phyloP scores from a whole-genome alignment of 805 yeast genomes.

The Candida nanaspora region DNA sequence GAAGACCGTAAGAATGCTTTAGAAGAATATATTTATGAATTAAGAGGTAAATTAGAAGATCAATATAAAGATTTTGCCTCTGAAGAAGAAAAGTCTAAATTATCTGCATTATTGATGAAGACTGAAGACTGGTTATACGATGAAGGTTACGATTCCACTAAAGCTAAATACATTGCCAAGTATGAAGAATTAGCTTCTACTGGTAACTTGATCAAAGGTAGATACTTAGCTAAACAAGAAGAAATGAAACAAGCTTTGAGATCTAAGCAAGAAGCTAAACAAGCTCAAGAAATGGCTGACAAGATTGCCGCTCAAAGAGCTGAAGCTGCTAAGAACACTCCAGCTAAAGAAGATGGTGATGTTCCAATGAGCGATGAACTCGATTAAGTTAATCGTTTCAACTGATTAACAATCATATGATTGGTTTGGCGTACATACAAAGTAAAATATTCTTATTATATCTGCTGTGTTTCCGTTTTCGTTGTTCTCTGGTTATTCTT shows the following conservation, averaged over 20 bases:
- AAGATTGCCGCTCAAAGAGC: slow-evolving; percentile 75
- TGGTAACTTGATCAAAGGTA: slow-evolving; percentile 93
- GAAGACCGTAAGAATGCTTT: slow-evolving; percentile 98
- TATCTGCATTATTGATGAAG: slow-evolving; percentile 64
- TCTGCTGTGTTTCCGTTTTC: too few relatives aligned
- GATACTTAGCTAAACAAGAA: slow-evolving; percentile 90
- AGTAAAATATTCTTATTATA: too few relatives aligned
- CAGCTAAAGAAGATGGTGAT: slow-evolving; percentile 10
- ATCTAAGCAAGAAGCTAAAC: slow-evolving; percentile 82
- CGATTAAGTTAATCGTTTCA: slow-evolving; percentile 7
- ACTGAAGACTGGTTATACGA: slow-evolving; percentile 99
- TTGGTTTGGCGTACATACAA: too few relatives aligned
- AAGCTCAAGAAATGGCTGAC: slow-evolving; percentile 77
- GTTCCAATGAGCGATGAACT: slow-evolving; percentile 11
- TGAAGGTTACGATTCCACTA: slow-evolving; percentile 92
- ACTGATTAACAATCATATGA: too few relatives aligned
- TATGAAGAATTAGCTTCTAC: slow-evolving; percentile 93
- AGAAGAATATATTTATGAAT: slow-evolving; percentile 96
- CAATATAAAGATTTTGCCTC: slow-evolving; percentile 82
- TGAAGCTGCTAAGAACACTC: slow-evolving; percentile 20
- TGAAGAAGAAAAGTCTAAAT: slow-evolving; percentile 80
- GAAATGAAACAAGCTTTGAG: slow-evolving; percentile 87
- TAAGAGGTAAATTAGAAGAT: slow-evolving; percentile 95
- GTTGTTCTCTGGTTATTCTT: too few relatives aligned
- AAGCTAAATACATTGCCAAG: slow-evolving; percentile 96